Evolutionary conservation across 768 basidiomycete genomes (phyloP), one percentile per base, ranked within the genome.

Genomic region (Lentinula guzmanii): DNA sequence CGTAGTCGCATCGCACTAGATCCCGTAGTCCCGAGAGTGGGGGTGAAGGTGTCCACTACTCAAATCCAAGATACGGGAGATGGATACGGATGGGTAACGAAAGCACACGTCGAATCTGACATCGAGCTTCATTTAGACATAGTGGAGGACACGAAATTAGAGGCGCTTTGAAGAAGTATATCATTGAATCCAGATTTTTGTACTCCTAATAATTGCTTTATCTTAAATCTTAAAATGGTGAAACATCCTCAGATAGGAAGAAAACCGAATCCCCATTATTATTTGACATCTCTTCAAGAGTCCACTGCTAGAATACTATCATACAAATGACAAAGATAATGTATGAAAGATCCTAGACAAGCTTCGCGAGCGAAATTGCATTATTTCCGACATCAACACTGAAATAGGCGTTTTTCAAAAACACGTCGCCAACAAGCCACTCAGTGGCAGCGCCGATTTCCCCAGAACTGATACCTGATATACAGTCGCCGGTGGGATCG

Each of bases 401-500:
- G 11, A 76, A 66, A 62, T 79, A 80, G 18, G 77, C 76, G 60
- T 74, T 76, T 64, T 68, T 70, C 67, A 80, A 61, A 65, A 80
- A 79, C 13, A 64, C 62, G 35, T 66, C 65, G 28, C 61, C 85
- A 28, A 83, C 86, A 62, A 93, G 80, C 89, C 88, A 91, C 65
- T 87, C 80, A 3, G 74, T 80, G 10, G 81, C 77, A 61, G 80
- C 82, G 46, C 83, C 86, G 43, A 91, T 74, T 48, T 80, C 70
- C 4, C 87, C 87, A 9, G 85, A 74, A 10, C 82, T 77, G 69
- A 95, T 88, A 15, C 90, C 88, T 57, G 87, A 89, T 10, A 82
- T 66, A 70, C 93, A 95, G 64, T 81, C 78, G 34, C 89, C 89
- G 42, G 81, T 70, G 46, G 82, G 84, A 66, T 76, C 67, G 65